Evolutionary conservation across 768 basidiomycete species (phyloP), one percentile per base, ranked within the genome.

Genomic region (Russula dissimulans): DNA sequence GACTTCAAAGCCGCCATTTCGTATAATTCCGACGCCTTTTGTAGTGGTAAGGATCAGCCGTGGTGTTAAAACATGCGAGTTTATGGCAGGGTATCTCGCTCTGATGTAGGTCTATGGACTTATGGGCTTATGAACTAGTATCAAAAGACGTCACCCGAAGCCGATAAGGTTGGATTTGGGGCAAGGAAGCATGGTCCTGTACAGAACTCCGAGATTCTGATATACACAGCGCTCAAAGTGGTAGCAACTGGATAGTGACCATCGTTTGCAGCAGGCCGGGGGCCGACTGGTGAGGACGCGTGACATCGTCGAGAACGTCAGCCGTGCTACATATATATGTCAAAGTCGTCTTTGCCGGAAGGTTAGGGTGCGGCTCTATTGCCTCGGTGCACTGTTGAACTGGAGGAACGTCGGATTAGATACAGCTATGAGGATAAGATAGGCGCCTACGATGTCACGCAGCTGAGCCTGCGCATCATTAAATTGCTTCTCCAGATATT

Each of bases 401-500:
- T 85, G 39, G 18, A 11, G n/a, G 11, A 50, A 32, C 3, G 22
- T 34, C 17, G 32, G 39, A 29, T 55, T 38, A 43, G 42, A 26
- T 14, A 42, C 38, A 22, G 17, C 18, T 11, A 8, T 9, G 9
- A 4, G 47, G 42, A 34, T 43, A 38, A 17, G 29, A 18, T 32
- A 14, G 56, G 11, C 31, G 56, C 54, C 45, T 67, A 91, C 91
- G 34, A 93, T 92, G 70, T 93, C 91, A 46, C 87, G 83, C 54
- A 95, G 75, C 69, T 94, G 93, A 22, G 76, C 76, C 73, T 95
- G 91, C 2, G 94, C 91, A 65, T 95, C 92, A 57, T 86, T 89
- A 69, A 88, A 90, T 69, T 95, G 92, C 68, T 95, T 95, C 72
- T 97, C 94, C 3, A 97, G 79, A 71, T 87, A 95, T 73, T 95